phyloP scores from a whole-genome alignment of 805 yeast species.

The Kodamaea kakaduensis region DNA sequence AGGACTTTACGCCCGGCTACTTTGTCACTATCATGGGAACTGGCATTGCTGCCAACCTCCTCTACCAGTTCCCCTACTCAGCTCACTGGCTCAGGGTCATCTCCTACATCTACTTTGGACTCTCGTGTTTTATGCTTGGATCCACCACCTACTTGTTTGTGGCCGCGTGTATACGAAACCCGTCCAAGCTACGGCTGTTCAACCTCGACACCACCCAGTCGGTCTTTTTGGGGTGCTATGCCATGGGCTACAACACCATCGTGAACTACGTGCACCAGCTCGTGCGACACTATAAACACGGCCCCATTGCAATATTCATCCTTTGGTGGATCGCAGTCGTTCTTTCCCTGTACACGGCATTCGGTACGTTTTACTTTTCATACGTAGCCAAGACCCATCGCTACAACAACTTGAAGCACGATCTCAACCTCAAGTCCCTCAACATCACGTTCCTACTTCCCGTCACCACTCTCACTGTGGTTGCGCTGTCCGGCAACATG shows the following conservation, averaged over 20 bases:
- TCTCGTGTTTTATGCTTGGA: conserved; percentile 48
- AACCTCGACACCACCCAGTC: conserved; percentile 27
- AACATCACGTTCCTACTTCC: conserved; percentile 64
- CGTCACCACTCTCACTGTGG: conserved; percentile 76
- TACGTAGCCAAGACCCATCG: conserved; percentile 37
- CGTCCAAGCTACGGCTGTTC: conserved; percentile 13
- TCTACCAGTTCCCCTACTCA: conserved; percentile 63
- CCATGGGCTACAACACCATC: conserved; percentile 75
- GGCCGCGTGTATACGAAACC: conserved; percentile 36
- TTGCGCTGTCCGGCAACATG: conserved; percentile 62
- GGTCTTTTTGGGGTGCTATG: conserved; percentile 70
- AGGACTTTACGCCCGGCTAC: conserved; percentile 46
- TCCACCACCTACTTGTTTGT: conserved; percentile 41
- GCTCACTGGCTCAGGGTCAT: conserved; percentile 54
- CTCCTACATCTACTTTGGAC: conserved; percentile 60
- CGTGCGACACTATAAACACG: conserved; percentile 29
- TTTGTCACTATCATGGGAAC: conserved; percentile 82
- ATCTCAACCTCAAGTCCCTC: conserved; percentile 28
- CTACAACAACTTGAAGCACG: conserved; percentile 9
- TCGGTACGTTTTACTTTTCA: conserved; percentile 51
- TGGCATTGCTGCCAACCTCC: conserved; percentile 63
- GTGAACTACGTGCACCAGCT: conserved; percentile 51
- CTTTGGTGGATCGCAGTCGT: conserved; percentile 72
- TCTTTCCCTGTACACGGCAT: conserved; percentile 53
- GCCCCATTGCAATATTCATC: conserved; percentile 51